Percentiles rank a stretch among this genome's conserved stretches.
Evolutionary conservation across 1,139 yeast genomes (phyloP).

Genomic region (Suhomyces wounanorum): DNA sequence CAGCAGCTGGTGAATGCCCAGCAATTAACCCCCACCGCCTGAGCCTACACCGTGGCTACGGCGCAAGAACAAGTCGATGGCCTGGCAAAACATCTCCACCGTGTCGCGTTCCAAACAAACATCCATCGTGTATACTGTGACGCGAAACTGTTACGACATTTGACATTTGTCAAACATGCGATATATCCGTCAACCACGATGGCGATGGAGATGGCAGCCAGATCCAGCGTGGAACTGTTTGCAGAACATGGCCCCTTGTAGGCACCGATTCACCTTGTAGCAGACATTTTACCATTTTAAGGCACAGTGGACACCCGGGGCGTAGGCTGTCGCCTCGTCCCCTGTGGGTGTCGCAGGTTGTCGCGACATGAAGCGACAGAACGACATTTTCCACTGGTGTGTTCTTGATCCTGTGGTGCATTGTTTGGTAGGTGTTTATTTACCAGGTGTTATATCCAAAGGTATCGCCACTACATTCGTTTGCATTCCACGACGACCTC

Average conservation of each 20-base stretch:
- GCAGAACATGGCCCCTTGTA: background rate
- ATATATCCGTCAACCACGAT: background rate
- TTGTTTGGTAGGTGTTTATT: conserved; percentile 4
- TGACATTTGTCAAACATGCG: background rate
- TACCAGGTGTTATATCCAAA: conserved; percentile 1
- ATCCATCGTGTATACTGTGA: background rate
- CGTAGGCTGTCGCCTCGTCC: background rate
- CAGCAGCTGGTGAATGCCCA: background rate
- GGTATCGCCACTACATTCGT: conserved; percentile 1
- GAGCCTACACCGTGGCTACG: background rate
- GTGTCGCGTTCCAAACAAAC: conserved; percentile 5
- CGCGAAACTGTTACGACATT: background rate
- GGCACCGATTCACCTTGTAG: background rate
- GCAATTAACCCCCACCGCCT: background rate
- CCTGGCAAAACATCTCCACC: background rate
- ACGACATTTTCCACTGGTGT: background rate
- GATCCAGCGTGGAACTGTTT: background rate
- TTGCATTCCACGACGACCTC: background rate
- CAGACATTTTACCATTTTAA: background rate
- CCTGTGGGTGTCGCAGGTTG: background rate
- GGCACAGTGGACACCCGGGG: background rate
- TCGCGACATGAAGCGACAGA: background rate
- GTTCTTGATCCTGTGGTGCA: background rate
- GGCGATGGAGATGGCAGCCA: background rate
- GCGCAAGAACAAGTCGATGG: background rate